Evolutionary conservation across 768 basidiomycete species (phyloP).

Genomic region (Leccinum aurantiacum): DNA sequence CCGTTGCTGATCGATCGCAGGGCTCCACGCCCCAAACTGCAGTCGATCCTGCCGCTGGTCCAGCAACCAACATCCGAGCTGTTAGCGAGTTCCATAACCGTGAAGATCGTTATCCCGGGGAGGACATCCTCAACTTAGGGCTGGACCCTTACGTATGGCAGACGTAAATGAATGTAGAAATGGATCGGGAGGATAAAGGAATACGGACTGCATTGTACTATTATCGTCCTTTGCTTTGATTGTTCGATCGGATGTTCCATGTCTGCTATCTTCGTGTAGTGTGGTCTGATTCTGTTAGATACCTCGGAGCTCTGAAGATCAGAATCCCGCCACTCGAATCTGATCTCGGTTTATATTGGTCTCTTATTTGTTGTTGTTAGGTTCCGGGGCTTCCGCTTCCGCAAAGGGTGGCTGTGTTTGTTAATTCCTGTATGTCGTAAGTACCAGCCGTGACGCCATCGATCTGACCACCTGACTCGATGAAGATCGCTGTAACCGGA

Average conservation of each 20-base stretch:
- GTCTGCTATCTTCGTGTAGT: background rate
- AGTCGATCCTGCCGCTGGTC: background rate
- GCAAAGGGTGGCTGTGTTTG: too few species aligned
- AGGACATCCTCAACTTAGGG: conserved; percentile 16
- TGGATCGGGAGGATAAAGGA: background rate
- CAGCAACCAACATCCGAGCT: background rate
- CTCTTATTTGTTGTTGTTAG: too few species aligned
- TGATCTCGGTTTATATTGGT: too few species aligned
- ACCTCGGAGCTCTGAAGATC: too few species aligned
- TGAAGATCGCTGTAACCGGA: conserved; percentile 61
- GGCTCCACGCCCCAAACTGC: background rate
- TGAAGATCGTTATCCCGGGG: conserved; percentile 14
- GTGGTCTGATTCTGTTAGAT: too few species aligned
- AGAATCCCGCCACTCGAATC: too few species aligned
- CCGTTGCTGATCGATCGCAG: background rate
- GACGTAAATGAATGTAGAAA: too few species aligned
- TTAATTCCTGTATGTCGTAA: too few species aligned
- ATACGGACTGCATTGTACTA: background rate
- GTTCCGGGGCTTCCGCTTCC: too few species aligned
- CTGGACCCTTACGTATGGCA: background rate
- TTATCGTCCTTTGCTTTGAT: background rate
- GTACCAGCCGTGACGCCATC: too few species aligned
- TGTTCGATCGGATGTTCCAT: background rate
- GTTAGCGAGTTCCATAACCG: conserved; percentile 12
- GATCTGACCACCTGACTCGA: conserved; percentile 14